phyloP scores from a whole-genome alignment of 768 basidiomycete genomes.

The Mycena rebaudengoi region DNA sequence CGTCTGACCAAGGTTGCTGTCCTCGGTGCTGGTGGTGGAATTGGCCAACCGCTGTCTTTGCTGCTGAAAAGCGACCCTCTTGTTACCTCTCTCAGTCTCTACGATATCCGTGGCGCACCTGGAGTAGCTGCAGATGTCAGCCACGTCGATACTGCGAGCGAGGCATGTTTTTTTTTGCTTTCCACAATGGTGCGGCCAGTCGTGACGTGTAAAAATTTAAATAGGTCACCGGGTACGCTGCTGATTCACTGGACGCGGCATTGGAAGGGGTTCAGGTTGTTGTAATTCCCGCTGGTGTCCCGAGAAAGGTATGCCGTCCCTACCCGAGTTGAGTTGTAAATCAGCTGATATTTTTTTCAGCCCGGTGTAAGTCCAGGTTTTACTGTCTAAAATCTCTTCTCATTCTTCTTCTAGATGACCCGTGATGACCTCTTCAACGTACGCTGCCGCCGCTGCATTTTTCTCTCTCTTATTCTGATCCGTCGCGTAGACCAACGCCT shows the following conservation, averaged over 20 bases:
- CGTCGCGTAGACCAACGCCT: slow-evolving; percentile 84
- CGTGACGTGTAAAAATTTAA: slow-evolving; percentile 25
- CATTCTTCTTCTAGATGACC: slow-evolving; percentile 76
- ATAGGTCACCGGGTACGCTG: slow-evolving; percentile 82
- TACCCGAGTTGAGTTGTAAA: background rate
- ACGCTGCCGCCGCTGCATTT: slow-evolving; percentile 40
- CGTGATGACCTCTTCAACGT: slow-evolving; percentile 97
- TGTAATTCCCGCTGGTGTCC: slow-evolving; percentile 99
- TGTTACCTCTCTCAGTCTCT: slow-evolving; percentile 85
- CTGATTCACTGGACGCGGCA: slow-evolving; percentile 89
- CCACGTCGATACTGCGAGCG: slow-evolving; percentile 88
- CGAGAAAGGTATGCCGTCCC: slow-evolving; percentile 81
- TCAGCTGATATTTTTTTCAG: slow-evolving; percentile 48
- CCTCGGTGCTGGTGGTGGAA: slow-evolving; percentile 98
- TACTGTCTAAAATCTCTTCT: slow-evolving; percentile 4
- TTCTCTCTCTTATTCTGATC: background rate
- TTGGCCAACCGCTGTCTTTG: slow-evolving; percentile 96
- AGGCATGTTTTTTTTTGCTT: slow-evolving; percentile 56
- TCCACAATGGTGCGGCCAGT: slow-evolving; percentile 5
- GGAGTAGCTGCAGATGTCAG: slow-evolving; percentile 98
- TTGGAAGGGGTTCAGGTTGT: slow-evolving; percentile 91
- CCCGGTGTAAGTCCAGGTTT: slow-evolving; percentile 74
- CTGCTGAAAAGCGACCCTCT: slow-evolving; percentile 93
- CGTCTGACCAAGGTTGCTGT: slow-evolving; percentile 91
- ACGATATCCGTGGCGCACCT: slow-evolving; percentile 94